Evolutionary conservation across 108 stramenopile species (phyloP).

Genomic region (Cyclostephanos tholiformis): DNA sequence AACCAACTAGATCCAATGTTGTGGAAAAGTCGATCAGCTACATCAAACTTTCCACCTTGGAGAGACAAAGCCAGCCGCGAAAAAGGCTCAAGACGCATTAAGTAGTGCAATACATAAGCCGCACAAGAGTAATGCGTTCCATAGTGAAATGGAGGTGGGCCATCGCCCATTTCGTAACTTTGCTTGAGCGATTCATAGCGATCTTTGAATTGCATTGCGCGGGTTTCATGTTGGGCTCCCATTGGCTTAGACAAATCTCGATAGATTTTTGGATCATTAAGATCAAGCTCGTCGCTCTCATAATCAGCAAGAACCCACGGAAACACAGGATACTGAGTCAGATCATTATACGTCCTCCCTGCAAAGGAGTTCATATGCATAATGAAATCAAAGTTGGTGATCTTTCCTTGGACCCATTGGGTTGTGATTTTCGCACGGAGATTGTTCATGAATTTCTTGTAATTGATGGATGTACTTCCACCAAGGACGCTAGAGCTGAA

Average conservation of each 20-base stretch:
- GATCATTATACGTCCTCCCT: slow-evolving; percentile 94
- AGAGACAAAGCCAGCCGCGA: slow-evolving; percentile 87
- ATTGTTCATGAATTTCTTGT: slow-evolving; percentile 87
- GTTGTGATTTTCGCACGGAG: slow-evolving; percentile 78
- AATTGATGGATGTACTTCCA: slow-evolving; percentile 72
- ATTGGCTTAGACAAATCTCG: slow-evolving; percentile 97
- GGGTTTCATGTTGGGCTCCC: slow-evolving; percentile 85
- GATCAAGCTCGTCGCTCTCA: slow-evolving; percentile 90
- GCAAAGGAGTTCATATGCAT: slow-evolving; percentile 98
- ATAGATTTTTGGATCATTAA: slow-evolving; percentile 86
- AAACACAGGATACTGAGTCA: slow-evolving; percentile 98
- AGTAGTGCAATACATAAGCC: slow-evolving; percentile 95
- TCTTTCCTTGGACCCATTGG: slow-evolving; percentile 86
- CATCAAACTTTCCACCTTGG: slow-evolving; percentile 96
- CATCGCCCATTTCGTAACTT: slow-evolving; percentile 74
- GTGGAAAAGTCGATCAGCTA: slow-evolving; percentile 96
- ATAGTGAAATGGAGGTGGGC: slow-evolving; percentile 96
- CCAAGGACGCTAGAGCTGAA: slow-evolving; percentile 55
- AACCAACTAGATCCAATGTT: slow-evolving; percentile 89
- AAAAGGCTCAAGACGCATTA: slow-evolving; percentile 96
- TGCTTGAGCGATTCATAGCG: slow-evolving; percentile 88
- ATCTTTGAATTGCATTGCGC: slow-evolving; percentile 89
- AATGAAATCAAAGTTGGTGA: slow-evolving; percentile 98
- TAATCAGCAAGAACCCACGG: slow-evolving; percentile 99
- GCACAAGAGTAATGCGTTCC: slow-evolving; percentile 98